phyloP scores from a whole-genome alignment of 495 filamentous ascomycete species.

The Aspergillus ellipticus region DNA sequence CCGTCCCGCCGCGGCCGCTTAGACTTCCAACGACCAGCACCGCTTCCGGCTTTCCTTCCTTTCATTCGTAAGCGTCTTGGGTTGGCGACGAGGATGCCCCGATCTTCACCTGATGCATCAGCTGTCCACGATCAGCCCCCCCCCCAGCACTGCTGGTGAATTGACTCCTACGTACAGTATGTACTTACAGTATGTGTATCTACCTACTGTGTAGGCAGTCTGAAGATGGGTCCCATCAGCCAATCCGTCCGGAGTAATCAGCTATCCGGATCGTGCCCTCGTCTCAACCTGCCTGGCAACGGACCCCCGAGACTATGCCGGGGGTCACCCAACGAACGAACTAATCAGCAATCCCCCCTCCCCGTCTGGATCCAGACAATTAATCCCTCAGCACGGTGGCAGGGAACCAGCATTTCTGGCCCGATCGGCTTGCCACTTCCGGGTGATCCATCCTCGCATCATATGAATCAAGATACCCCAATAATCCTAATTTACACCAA shows the following conservation, averaged over 20 bases:
- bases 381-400: neutral
- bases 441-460: slow-evolving; percentile 8
- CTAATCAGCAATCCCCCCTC: no score
- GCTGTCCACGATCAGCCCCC: neutral
- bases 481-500: neutral
- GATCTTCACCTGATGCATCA: neutral
- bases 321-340: no score
- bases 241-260: no score
- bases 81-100: neutral
- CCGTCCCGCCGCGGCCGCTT: slow-evolving; percentile 18
- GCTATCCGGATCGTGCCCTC: no score
- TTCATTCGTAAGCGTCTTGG: slow-evolving; percentile 7
- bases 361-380: neutral
- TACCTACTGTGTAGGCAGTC: no score
- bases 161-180: no score
- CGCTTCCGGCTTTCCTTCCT: slow-evolving; percentile 7
- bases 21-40: slow-evolving; percentile 9
- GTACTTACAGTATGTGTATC: no score
- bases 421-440: slow-evolving; percentile 23
- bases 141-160: no score
- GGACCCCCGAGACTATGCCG: no score
- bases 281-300: no score
- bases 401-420: neutral
- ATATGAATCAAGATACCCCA: neutral
- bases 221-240: no score